Evolutionary conservation across 2,329 filamentous ascomycete species (phyloP).

Genomic region (Cyphellophora europaea): DNA sequence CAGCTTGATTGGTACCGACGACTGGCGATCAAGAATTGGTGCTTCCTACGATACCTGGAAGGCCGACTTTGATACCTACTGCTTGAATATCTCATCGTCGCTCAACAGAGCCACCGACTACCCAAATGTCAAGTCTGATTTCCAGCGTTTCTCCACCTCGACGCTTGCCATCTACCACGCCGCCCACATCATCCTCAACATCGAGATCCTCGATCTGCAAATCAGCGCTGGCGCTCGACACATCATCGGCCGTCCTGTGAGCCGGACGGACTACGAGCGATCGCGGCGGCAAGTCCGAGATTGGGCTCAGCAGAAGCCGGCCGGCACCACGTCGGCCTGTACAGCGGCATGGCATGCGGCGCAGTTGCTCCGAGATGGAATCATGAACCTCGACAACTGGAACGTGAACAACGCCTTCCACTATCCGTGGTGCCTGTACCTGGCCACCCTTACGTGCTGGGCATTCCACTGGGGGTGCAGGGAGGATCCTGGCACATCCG

Average conservation of each 20-base stretch:
- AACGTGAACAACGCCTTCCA: slow-evolving; percentile 49
- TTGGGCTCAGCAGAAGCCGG: slow-evolving; percentile 32
- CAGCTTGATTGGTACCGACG: slow-evolving; percentile 26
- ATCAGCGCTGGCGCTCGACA: slow-evolving; percentile 52
- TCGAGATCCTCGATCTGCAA: slow-evolving; percentile 52
- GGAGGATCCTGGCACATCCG: slow-evolving; percentile 2
- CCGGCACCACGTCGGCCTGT: slow-evolving; percentile 22
- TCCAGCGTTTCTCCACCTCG: slow-evolving; percentile 39
- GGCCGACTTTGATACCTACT: slow-evolving; percentile 47
- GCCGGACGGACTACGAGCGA: slow-evolving; percentile 39
- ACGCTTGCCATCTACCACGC: slow-evolving; percentile 49
- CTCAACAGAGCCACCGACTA: slow-evolving; percentile 20
- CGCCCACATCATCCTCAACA: slow-evolving; percentile 46
- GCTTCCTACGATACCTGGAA: slow-evolving; percentile 51
- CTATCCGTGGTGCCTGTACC: slow-evolving; percentile 53
- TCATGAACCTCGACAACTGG: slow-evolving; percentile 40
- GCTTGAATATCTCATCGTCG: slow-evolving; percentile 27
- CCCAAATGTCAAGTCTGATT: slow-evolving; percentile 24
- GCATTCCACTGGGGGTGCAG: slow-evolving; percentile 41
- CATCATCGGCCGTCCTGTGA: slow-evolving; percentile 49
- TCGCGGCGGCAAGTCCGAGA: slow-evolving; percentile 43
- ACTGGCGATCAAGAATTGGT: slow-evolving; percentile 44
- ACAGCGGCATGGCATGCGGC: slow-evolving; percentile 47
- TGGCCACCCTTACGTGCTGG: slow-evolving; percentile 51
- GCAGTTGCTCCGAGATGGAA: slow-evolving; percentile 40